Conservation (phyloP, 192 early-diverging fungal species). For the Mortierella hygrophila region DNA sequence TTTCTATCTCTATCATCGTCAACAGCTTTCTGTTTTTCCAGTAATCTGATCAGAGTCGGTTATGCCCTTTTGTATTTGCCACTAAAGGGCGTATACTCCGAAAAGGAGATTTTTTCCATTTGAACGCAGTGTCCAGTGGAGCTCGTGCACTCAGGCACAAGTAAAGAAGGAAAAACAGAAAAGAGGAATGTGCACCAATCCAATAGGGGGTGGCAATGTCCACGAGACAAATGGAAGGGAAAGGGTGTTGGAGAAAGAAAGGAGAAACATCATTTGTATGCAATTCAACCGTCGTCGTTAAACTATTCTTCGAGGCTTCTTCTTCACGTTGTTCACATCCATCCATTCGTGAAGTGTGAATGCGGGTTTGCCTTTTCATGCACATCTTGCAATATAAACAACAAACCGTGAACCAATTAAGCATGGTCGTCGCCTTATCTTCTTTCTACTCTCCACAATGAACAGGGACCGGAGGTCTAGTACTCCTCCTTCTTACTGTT, state of each 20-base stretch:
- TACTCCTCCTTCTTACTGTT: not conserved
- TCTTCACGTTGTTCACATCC: not conserved
- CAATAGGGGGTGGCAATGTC: not conserved
- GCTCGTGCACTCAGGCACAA: not conserved
- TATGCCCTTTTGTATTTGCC: not conserved
- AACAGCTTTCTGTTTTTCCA: too few relatives aligned
- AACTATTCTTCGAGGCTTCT: too few relatives aligned
- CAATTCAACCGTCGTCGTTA: not conserved
- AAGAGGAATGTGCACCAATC: not conserved
- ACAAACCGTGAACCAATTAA: not conserved
- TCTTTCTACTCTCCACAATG: not conserved
- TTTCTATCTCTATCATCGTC: not conserved
- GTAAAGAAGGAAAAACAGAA: not conserved
- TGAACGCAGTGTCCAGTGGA: not conserved
- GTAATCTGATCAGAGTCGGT: too few relatives aligned
- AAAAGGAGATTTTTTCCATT: not conserved
- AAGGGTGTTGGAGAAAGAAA: not conserved
- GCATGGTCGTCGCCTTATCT: not conserved
- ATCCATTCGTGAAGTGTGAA: not conserved
- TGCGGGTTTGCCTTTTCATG: not conserved
- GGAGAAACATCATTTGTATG: not conserved
- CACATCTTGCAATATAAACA: not conserved
- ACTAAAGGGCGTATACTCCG: not conserved
- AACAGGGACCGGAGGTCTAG: not conserved
- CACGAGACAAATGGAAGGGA: not conserved